Base-by-base conservation (phyloP, 352 stramenopile species). In the Thalassiosira mediterranea region DNA sequence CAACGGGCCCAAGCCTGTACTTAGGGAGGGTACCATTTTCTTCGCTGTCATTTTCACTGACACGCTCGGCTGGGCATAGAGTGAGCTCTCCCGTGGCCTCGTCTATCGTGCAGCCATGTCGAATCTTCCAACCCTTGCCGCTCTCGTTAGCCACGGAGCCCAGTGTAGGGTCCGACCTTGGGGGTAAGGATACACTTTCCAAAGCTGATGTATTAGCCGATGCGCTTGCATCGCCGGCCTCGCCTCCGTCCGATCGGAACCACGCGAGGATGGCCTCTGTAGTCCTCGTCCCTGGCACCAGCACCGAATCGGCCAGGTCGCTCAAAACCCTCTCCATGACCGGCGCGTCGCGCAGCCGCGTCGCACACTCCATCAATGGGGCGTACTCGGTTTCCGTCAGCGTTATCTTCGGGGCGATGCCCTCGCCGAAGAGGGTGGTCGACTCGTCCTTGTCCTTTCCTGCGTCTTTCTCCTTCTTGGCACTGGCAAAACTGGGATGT, bases 361-460 rank as follows among this genome's bases (percentile, higher is more conserved):
- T 78, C 23, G 84, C 82, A 76, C 79, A 89, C 44, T 64, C 26
- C 28, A 90, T 62, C 1, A 91, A 32, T 4, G 74, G 58, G 4
- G 77, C 21, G 34, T 87, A 91, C 76, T 93, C 87, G 10, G 59
- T 61, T 78, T 93, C 87, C 0, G 74, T 85, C 26, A 88, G 48
- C 4, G 64, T 54, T n/a, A 92, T 77, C 67, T 76, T 76, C 17
- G 68, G 75, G 23, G 65, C 67, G 28, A 76, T 61, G 23, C 73
- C 73, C 66, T 82, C 73, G 46, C 73, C 73, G 62, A 82, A 82
- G 26, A 82, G 58, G 13, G 1, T 10, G 11, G 21, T 56, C 31
- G 23, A 8, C 15, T 66, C 38, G 3, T 52, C 52, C n/a, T 44
- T 32, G 37, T 7, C 23, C 37, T n/a, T 52, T 71, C 3, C 23